Percentiles rank a stretch among this genome's conserved stretches.
These are phyloP conservation scores for Termitomyces sp. DNA, from an alignment of 1,284 basidiomycete species.

Conservation along the genomic window DNA sequence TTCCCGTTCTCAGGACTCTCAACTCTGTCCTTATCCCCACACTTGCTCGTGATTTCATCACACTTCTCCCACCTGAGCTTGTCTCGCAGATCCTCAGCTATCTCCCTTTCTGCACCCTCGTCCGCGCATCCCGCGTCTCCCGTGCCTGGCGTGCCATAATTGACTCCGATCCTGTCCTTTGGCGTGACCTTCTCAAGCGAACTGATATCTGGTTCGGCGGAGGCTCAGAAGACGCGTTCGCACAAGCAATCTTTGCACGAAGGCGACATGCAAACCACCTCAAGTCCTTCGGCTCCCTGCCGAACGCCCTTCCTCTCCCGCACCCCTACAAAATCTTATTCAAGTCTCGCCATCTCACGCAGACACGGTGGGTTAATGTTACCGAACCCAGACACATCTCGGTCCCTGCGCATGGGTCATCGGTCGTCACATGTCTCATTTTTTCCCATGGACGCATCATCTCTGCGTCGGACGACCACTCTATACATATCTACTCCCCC, in stretches of 20 bases:
- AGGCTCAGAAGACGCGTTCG: constrained; percentile 67
- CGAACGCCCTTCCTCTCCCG: constrained; percentile 53
- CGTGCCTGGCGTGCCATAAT: constrained; percentile 79
- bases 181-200: constrained; percentile 74
- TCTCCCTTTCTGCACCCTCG: constrained; percentile 71
- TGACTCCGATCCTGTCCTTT: constrained; percentile 79
- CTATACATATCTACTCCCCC: constrained; percentile 89
- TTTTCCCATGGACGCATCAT: constrained; percentile 93
- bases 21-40: constrained; percentile 82
- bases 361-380: constrained; percentile 71
- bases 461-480: constrained; percentile 90
- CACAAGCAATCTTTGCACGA: constrained; percentile 56
- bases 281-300: constrained; percentile 30
- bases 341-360: constrained; percentile 77
- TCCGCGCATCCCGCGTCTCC: constrained; percentile 77
- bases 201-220: constrained; percentile 85
- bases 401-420: constrained; percentile 83
- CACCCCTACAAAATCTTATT: constrained; percentile 86
- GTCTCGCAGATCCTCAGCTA: constrained; percentile 76
- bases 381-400: constrained; percentile 71
- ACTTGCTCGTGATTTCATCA: constrained; percentile 83
- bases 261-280: constrained; percentile 38
- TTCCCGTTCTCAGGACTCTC: constrained; percentile 77
- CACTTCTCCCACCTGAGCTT: constrained; percentile 79
- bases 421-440: constrained; percentile 90